A percentile compares a stretch with the other conserved stretches of the same genome.
Evolutionary conservation across 2,329 filamentous ascomycete species (phyloP).

Genomic region (Basipetospora sp.): DNA sequence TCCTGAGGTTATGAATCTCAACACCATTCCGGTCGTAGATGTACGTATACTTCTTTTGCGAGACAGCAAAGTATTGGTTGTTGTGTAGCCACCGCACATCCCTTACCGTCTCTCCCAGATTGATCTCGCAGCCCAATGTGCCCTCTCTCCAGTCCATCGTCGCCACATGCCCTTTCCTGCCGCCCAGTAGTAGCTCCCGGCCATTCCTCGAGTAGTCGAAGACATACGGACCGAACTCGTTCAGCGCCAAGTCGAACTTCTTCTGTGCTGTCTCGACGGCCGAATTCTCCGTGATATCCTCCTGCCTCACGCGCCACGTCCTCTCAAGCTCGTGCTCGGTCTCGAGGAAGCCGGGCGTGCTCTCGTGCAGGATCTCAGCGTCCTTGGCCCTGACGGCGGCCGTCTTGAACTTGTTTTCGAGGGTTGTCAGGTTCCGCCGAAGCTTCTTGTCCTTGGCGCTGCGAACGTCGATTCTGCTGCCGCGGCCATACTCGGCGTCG

Average conservation of each 20-base stretch:
- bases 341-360: constrained; percentile 72
- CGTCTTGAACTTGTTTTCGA: constrained; percentile 72
- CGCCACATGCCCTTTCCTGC: constrained; percentile 85
- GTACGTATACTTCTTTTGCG: constrained; percentile 92
- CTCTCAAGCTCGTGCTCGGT: constrained; percentile 75
- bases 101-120: constrained; percentile 77
- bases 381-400: constrained; percentile 78
- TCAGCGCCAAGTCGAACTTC: constrained; percentile 75
- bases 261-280: constrained; percentile 79
- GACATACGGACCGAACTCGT: constrained; percentile 70
- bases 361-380: constrained; percentile 85
- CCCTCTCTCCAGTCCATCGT: constrained; percentile 93
- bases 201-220: constrained; percentile 86
- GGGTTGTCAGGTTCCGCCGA: constrained; percentile 58
- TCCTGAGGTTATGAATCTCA: constrained; percentile 79
- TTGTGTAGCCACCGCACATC: constrained; percentile 90
- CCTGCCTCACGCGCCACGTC: constrained; percentile 84
- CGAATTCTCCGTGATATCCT: constrained; percentile 63
- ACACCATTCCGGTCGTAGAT: constrained; percentile 88
- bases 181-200: constrained; percentile 67
- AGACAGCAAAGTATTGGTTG: constrained; percentile 84
- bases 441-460: constrained; percentile 80
- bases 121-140: constrained; percentile 78
- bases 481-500: constrained; percentile 69
- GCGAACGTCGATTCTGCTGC: constrained; percentile 57